Evolutionary conservation across 176 grass and related monocot species (phyloP).

Genomic region (Avena eriantha): DNA sequence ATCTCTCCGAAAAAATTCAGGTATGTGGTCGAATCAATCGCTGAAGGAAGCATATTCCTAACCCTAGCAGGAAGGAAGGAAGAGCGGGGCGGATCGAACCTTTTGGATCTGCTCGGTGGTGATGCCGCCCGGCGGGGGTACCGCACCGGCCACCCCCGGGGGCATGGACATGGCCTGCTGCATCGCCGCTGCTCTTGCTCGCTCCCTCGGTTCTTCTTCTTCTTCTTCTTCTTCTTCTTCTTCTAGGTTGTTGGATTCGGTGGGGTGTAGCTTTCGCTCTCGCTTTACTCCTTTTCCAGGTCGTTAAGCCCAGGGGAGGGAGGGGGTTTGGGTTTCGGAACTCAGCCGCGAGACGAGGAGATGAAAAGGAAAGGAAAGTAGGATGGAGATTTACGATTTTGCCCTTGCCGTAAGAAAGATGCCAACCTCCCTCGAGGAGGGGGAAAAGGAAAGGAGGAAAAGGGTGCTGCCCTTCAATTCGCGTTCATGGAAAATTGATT

Average conservation of each 20-base stretch:
- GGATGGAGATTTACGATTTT: constrained; percentile 1
- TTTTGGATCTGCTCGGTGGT: constrained; percentile 99
- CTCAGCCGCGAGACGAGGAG: background rate
- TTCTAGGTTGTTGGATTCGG: background rate
- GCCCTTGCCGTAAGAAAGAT: background rate
- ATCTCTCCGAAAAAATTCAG: background rate
- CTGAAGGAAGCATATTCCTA: constrained; percentile 11
- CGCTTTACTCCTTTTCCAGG: constrained; percentile 27
- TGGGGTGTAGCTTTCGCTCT: constrained; percentile 3
- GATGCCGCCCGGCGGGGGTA: constrained; percentile 60
- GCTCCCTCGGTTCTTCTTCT: background rate
- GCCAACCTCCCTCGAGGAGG: too few relatives aligned
- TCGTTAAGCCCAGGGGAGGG: background rate
- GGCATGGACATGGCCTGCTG: constrained; percentile 76
- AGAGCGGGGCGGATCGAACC: constrained; percentile 36
- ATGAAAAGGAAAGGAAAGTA: background rate
- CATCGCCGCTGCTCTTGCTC: constrained; percentile 46
- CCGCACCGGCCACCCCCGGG: constrained; percentile 40
- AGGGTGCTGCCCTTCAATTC: too few relatives aligned
- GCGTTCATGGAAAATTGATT: too few relatives aligned
- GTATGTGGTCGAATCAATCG: constrained; percentile 8
- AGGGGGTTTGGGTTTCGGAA: background rate
- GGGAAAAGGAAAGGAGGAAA: too few relatives aligned
- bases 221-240: background rate
- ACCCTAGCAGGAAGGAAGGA: constrained; percentile 39